Evolutionary conservation across 306 rosid genomes (phyloP).

Genomic region (Cercis canadensis): DNA sequence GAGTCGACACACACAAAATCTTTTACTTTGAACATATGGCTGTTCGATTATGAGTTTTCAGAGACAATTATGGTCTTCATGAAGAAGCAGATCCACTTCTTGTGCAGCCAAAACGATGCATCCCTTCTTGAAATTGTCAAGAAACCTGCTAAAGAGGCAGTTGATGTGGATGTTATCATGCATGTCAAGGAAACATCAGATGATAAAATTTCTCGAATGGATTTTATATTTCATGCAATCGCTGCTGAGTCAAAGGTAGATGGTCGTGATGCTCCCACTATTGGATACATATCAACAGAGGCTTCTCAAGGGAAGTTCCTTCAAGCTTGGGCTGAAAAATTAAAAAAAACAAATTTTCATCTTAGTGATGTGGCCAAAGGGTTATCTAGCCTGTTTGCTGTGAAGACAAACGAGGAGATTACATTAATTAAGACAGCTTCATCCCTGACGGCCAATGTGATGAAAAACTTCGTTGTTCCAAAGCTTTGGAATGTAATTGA

Average conservation of each 20-base stretch:
- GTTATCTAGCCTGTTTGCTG: conserved; percentile 59
- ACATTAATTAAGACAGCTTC: conserved; percentile 66
- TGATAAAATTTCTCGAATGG: conserved; percentile 64
- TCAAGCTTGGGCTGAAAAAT: conserved; percentile 67
- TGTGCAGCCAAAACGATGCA: conserved; percentile 71
- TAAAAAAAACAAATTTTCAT: conserved; percentile 50
- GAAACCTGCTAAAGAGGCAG: conserved; percentile 57
- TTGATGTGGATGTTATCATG: conserved; percentile 63
- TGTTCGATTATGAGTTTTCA: conserved; percentile 71
- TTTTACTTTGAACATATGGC: conserved; percentile 66
- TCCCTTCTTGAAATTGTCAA: conserved; percentile 64
- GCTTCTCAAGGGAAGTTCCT: conserved; percentile 71
- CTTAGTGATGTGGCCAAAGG: conserved; percentile 62
- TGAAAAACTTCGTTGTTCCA: conserved; percentile 63
- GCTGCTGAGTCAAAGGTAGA: conserved; percentile 49
- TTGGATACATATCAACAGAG: conserved; percentile 66
- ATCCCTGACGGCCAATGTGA: conserved; percentile 52
- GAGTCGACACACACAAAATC: too few species aligned
- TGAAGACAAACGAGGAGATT: conserved; percentile 60
- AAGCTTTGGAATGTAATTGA: conserved; percentile 73
- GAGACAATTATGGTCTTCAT: conserved; percentile 71
- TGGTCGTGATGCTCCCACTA: conserved; percentile 46
- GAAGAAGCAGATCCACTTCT: conserved; percentile 69
- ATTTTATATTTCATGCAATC: conserved; percentile 54
- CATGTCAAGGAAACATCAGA: conserved; percentile 66